Conservation (phyloP, 306 rosid species). For the Castanea sativa region DNA sequence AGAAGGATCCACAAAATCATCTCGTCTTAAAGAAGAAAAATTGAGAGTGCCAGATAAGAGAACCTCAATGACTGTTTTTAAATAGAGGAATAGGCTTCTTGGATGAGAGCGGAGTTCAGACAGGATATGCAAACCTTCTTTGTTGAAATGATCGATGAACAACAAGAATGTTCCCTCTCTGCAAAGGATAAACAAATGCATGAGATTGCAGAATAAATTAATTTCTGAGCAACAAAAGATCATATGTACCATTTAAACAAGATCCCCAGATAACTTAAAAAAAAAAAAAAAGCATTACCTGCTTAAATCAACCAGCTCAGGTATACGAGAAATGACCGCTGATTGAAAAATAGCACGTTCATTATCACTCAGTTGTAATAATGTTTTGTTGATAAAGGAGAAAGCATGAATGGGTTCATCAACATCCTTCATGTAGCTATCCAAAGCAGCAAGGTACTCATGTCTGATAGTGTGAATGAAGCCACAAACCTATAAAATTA, state of each 20-base stretch:
- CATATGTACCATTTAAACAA: not conserved
- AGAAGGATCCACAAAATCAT: conserved; percentile 29
- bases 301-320: conserved; percentile 70
- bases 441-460: conserved; percentile 79
- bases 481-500: conserved; percentile 74
- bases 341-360: conserved; percentile 51
- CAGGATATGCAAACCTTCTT: conserved; percentile 64
- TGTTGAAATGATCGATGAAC: conserved; percentile 63
- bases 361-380: conserved; percentile 48
- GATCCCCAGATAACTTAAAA: not conserved
- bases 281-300: conserved; percentile 44
- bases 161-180: conserved; percentile 79
- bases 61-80: conserved; percentile 84
- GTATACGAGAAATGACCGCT: conserved; percentile 69
- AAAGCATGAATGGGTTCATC: conserved; percentile 88
- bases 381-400: conserved; percentile 69
- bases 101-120: conserved; percentile 69
- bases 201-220: conserved; percentile 13
- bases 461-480: conserved; percentile 67
- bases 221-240: not conserved
- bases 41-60: conserved; percentile 79
- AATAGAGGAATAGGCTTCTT: conserved; percentile 81
- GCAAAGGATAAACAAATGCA: conserved; percentile 25
- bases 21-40: conserved; percentile 58
- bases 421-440: conserved; percentile 81